A percentile compares a stretch with the other conserved stretches of the same genome.
Conservation (phyloP, 2,329 filamentous ascomycete species). For the Aspergillus oerlinghausenensis region DNA sequence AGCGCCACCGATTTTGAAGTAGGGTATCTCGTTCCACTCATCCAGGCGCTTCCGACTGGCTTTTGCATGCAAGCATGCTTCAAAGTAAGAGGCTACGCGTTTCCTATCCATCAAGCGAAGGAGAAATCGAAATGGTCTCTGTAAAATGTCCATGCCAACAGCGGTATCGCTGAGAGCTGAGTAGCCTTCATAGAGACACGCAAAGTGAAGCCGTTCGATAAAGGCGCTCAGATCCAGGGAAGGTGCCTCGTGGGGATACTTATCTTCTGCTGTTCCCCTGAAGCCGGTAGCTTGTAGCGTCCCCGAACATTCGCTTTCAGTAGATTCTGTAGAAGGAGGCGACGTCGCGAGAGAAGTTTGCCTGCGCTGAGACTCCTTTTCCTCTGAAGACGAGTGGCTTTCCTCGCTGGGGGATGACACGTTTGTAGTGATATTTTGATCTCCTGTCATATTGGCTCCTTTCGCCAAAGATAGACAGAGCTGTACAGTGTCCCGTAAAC, state of each 20-base stretch:
- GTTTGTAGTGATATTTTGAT: not conserved
- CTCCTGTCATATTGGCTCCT: slow-evolving; percentile 2
- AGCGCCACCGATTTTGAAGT: slow-evolving; percentile 1
- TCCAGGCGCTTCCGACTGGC: not conserved
- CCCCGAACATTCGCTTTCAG: not conserved
- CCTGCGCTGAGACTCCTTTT: not conserved
- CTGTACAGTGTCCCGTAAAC: slow-evolving; percentile 18
- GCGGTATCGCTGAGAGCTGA: slow-evolving; percentile 12
- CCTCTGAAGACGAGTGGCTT: not conserved
- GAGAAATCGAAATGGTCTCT: slow-evolving; percentile 19
- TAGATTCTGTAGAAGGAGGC: not conserved
- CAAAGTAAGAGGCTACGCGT: not conserved
- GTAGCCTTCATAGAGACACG: slow-evolving; percentile 17
- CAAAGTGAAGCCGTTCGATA: slow-evolving; percentile 16
- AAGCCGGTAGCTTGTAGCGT: not conserved
- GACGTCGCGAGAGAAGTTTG: not conserved
- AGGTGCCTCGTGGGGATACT: not conserved
- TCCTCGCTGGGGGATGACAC: not conserved
- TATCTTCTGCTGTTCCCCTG: not conserved
- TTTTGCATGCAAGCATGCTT: not conserved
- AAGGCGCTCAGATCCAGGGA: slow-evolving; percentile 16
- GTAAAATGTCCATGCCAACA: slow-evolving; percentile 11
- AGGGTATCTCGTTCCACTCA: not conserved
- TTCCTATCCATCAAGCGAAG: not conserved
- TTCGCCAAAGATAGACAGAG: slow-evolving; percentile 13